Evolutionary conservation across 2,329 filamentous ascomycete species (phyloP), one percentile per base, ranked within the genome.

Genomic region (Claviceps purpurea): DNA sequence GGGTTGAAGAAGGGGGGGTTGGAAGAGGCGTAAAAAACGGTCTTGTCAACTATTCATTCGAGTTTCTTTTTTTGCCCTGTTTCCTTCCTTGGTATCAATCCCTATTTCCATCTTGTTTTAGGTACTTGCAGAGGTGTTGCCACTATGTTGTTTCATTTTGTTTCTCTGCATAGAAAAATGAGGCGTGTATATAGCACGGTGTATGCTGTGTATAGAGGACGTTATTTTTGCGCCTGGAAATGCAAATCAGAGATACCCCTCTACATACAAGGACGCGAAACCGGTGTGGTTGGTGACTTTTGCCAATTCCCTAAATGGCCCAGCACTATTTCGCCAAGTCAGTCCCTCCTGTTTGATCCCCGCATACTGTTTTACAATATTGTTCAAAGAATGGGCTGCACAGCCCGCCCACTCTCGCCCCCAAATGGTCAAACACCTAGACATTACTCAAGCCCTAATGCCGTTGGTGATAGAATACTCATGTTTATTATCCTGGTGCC

Each of bases 1-100:
- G 73, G 72, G 22, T 57, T 81, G 59, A 82, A 80, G 61, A 81
- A 79, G 68, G 74, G 75, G 6, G 74, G 68, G 4, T 62, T 83
- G 50, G 77, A 81, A 62, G 78, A 81, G 65, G 77, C 78, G 16
- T 55, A 18, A 18, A 18, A 18, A 41, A 14, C 49, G 37, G 18
- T 48, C 22, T 5, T 14, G 30, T 39, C 24, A 26, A 48, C 37
- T 40, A 41, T 45, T 10, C 8, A 30, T 30, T 10, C 26, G 26
- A 30, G 26, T 30, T 22, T 52, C 24, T 5, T 26, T 26, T 22
- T 5, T 39, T 47, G 11, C 37, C 14, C 20, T 22, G 1, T 47
- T n/a, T 38, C 6, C 10, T 26, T 43, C 20, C 8, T 22, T 22
- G 11, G 26, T 30, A 30, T 7, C 3, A 10, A 30, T 3, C 8